phyloP scores from a whole-genome alignment of 2,329 filamentous ascomycete species.

The Fusarium multiceps region DNA sequence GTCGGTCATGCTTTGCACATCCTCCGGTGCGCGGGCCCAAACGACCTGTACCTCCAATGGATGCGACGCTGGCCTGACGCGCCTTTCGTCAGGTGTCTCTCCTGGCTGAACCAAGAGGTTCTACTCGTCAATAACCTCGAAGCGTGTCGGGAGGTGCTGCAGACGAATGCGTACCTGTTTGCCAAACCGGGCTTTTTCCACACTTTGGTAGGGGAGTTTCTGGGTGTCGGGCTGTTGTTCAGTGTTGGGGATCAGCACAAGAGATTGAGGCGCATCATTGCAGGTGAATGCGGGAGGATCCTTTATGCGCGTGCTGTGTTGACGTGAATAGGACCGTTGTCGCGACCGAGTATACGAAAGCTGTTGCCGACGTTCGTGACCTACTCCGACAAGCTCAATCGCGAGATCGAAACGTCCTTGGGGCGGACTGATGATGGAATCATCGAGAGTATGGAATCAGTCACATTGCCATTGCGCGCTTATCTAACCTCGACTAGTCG shows the following conservation, averaged over 20 bases:
- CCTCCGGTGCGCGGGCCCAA: neutral
- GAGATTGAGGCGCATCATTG: slow-evolving; percentile 13
- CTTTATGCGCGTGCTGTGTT: neutral
- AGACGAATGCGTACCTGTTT: slow-evolving; percentile 17
- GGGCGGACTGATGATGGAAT: neutral
- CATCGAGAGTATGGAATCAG: neutral
- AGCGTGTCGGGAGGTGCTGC: slow-evolving; percentile 23
- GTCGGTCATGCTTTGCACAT: slow-evolving; percentile 15
- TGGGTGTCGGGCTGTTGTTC: slow-evolving; percentile 19
- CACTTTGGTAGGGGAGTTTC: slow-evolving; percentile 26
- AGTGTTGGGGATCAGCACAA: slow-evolving; percentile 30
- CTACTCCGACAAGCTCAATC: slow-evolving; percentile 6
- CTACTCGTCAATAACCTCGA: slow-evolving; percentile 26
- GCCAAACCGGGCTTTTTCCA: slow-evolving; percentile 28
- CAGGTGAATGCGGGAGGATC: neutral
- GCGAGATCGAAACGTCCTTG: neutral
- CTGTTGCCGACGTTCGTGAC: neutral
- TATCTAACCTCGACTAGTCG: slow-evolving; percentile 2
- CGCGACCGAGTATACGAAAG: slow-evolving; percentile 6
- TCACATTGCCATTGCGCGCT: fast-evolving
- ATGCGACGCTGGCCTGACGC: slow-evolving; percentile 22
- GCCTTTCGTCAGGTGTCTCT: slow-evolving; percentile 19
- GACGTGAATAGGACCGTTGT: slow-evolving; percentile 1
- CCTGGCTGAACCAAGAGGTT: slow-evolving; percentile 25
- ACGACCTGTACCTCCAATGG: slow-evolving; percentile 25